Percentiles rank a stretch among this genome's conserved stretches.
These are phyloP conservation scores for Tuber brumale DNA, from an alignment of 495 filamentous ascomycete genomes.

Conservation along the genomic window DNA sequence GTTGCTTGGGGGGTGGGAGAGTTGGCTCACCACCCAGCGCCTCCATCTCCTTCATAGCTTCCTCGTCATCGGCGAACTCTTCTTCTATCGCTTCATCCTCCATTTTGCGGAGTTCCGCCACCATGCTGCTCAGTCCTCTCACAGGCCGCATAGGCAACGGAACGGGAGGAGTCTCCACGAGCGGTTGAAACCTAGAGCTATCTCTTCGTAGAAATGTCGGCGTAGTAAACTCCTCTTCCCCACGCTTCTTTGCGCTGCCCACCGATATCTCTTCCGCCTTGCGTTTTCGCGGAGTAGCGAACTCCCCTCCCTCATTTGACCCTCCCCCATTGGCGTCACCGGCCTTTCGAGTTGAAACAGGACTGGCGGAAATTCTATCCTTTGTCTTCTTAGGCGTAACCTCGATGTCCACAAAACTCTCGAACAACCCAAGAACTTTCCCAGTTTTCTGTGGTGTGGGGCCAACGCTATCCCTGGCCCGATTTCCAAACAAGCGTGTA, in stretches of 20 bases:
- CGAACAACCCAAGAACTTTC: conserved; percentile 81
- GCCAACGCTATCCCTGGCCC: conserved; percentile 51
- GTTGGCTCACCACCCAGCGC: conserved; percentile 43
- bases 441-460: conserved; percentile 91
- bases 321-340: neutral
- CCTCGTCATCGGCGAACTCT: conserved; percentile 66
- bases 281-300: conserved; percentile 37
- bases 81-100: conserved; percentile 57
- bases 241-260: conserved; percentile 3
- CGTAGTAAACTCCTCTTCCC: conserved; percentile 50
- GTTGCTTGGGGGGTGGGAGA: neutral
- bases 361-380: neutral
- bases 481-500: conserved; percentile 37
- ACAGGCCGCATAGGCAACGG: conserved; percentile 58
- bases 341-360: neutral
- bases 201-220: conserved; percentile 68
- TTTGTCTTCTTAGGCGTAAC: conserved; percentile 42
- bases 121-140: conserved; percentile 68
- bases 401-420: conserved; percentile 60
- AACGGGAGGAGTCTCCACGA: conserved; percentile 43
- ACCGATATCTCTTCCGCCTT: conserved; percentile 23
- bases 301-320: neutral
- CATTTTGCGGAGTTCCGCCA: conserved; percentile 68
- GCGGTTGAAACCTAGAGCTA: conserved; percentile 27
- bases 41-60: conserved; percentile 76